Evolutionary conservation across 2,329 filamentous ascomycete species (phyloP).

Genomic region (Mycocentrospora acerina): DNA sequence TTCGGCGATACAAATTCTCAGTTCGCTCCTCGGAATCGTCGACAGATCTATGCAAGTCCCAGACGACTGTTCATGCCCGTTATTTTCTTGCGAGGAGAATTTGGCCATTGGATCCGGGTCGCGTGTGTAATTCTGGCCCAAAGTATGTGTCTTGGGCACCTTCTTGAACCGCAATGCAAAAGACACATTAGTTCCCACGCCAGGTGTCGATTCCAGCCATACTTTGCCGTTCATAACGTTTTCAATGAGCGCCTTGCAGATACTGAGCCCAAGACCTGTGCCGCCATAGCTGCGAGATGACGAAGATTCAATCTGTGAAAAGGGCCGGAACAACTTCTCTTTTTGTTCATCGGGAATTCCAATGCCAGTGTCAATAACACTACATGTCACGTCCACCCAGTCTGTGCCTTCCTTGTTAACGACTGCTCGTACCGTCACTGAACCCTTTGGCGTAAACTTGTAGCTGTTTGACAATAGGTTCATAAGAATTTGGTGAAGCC

Average conservation of each 20-base stretch:
- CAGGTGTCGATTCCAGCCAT: constrained; percentile 74
- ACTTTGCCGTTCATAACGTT: constrained; percentile 88
- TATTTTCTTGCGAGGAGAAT: constrained; percentile 54
- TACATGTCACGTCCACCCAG: constrained; percentile 75
- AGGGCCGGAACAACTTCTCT: constrained; percentile 85
- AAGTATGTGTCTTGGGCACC: constrained; percentile 64
- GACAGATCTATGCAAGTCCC: constrained; percentile 55
- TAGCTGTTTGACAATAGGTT: constrained; percentile 91
- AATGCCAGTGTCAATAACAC: constrained; percentile 87
- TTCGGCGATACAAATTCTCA: constrained; percentile 90
- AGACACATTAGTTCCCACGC: constrained; percentile 69
- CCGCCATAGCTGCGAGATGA: constrained; percentile 90
- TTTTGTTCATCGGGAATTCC: constrained; percentile 82
- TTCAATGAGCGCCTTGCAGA: constrained; percentile 92
- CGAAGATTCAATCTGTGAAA: constrained; percentile 88
- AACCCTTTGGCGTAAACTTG: constrained; percentile 87
- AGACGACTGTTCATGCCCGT: constrained; percentile 43
- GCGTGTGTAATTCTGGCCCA: constrained; percentile 35
- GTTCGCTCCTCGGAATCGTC: constrained; percentile 70
- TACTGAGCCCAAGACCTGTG: constrained; percentile 86
- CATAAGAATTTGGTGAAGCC: constrained; percentile 59
- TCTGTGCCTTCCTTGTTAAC: constrained; percentile 71
- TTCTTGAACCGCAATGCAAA: constrained; percentile 88
- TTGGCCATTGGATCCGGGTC: constrained; percentile 59
- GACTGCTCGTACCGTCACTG: constrained; percentile 78